phyloP scores from a whole-genome alignment of 192 early-diverging fungal species.

The Pecoramyces ruminantium region DNA sequence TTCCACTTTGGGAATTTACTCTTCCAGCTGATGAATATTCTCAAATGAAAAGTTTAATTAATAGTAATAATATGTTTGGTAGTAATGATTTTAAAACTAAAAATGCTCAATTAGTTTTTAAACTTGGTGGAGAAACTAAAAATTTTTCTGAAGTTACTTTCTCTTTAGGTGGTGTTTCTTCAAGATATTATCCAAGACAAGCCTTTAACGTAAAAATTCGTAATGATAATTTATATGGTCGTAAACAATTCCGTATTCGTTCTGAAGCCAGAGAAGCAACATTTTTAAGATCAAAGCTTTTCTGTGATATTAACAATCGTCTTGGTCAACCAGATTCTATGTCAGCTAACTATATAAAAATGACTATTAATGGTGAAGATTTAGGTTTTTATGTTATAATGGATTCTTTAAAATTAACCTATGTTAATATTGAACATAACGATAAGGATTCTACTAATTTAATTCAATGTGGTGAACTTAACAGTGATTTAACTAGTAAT shows the following conservation, averaged over 20 bases:
- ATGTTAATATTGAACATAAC: neutral
- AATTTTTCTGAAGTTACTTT: neutral
- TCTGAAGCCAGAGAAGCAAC: neutral
- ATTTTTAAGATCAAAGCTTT: neutral
- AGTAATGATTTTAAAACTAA: neutral
- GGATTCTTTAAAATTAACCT: neutral
- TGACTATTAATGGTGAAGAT: neutral
- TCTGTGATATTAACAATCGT: neutral
- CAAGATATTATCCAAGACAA: neutral
- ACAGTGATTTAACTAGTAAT: neutral
- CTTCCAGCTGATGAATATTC: neutral
- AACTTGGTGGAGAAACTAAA: neutral
- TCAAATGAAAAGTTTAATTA: neutral
- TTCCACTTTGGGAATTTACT: neutral
- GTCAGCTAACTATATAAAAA: neutral
- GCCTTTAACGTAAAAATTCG: neutral
- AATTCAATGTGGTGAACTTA: neutral
- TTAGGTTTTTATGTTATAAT: neutral
- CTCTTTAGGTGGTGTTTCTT: neutral
- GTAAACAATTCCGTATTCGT: neutral
- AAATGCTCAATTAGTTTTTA: neutral
- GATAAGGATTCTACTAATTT: neutral
- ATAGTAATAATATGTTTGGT: neutral
- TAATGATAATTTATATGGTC: neutral
- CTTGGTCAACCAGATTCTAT: neutral